Conservation (phyloP, 495 filamentous ascomycete species). For the Opeltia flavorubescens region DNA sequence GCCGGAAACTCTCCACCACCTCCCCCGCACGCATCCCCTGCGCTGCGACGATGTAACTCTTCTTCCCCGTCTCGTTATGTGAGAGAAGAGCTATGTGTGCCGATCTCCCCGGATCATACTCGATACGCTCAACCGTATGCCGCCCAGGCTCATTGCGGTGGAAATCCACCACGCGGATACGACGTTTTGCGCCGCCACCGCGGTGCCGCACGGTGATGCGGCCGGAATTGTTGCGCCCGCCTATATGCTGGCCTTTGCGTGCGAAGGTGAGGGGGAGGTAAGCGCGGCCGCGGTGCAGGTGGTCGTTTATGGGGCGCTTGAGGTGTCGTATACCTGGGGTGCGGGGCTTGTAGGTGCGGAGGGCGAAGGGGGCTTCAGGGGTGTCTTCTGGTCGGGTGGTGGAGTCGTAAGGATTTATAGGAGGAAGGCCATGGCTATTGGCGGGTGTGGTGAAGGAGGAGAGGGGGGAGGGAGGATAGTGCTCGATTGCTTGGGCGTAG, state of each 20-base stretch:
- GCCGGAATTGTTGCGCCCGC: slow-evolving; percentile 81
- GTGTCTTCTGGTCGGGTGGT: slow-evolving; percentile 19
- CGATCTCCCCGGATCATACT: slow-evolving; percentile 85
- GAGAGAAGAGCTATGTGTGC: slow-evolving; percentile 80
- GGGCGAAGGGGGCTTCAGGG: slow-evolving; percentile 2
- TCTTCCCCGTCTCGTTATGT: slow-evolving; percentile 34
- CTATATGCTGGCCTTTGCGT: slow-evolving; percentile 81
- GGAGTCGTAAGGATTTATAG: slow-evolving; percentile 12
- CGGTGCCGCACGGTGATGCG: slow-evolving; percentile 76
- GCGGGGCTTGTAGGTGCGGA: slow-evolving; percentile 85
- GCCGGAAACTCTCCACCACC: slow-evolving; percentile 74
- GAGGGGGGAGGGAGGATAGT: slow-evolving; percentile 7
- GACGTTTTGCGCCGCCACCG: slow-evolving; percentile 78
- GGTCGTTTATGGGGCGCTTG: slow-evolving; percentile 82
- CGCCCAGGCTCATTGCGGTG: slow-evolving; percentile 57
- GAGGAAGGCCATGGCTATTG: background rate
- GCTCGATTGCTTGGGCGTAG: slow-evolving; percentile 15
- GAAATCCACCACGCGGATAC: slow-evolving; percentile 86
- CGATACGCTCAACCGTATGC: slow-evolving; percentile 82
- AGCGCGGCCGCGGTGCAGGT: slow-evolving; percentile 86
- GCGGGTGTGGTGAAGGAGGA: slow-evolving; percentile 8
- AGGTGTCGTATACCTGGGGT: slow-evolving; percentile 92
- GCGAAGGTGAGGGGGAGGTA: slow-evolving; percentile 70
- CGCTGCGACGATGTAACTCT: slow-evolving; percentile 83
- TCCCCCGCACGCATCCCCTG: slow-evolving; percentile 91